Base-by-base conservation (phyloP, 306 rosid genomes). In the Cucumis melo region DNA sequence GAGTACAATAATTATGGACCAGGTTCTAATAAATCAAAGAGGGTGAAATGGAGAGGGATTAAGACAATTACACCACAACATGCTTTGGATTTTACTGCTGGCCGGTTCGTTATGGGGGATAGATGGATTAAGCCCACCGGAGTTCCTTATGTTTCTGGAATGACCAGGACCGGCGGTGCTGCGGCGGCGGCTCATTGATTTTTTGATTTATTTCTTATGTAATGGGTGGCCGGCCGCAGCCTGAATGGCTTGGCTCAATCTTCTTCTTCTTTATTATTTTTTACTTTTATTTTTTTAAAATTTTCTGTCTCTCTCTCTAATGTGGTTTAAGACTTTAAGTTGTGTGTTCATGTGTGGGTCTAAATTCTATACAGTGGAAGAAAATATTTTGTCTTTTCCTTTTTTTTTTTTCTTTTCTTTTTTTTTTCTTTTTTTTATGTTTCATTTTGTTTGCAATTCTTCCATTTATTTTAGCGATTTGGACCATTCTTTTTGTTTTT, bases 1-100 rank as follows among this genome's bases (percentile, higher is more conserved):
- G 98, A 93, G 80, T 60, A 7, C 39, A 32, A 80, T 16, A 88
- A 91, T 80, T 76, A 59, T 0, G 98, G 98, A 0, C 96, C 97
- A 0, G 96, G 97, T 0, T 23, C 97, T 0, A 66, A 79, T 48
- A 36, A 10, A 16, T 1, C 81, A 1, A 48, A 77, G 41, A 89
- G 97, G 2, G 98, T 86, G 0, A 85, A 78, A 41, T 93, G 98
- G 98, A 23, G 27, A 0, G 96, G 97, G 1, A 32, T 93, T 13
- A 91, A 88, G 87, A 73, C 13, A 21, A 58, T 93, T 9, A 78
- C 87, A 0, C 9, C 85, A 0, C 11, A 77, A 3, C 80, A 57
- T 7, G 87, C 89, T 0, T 0, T 19, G 0, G 57, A 19, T 15
- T 91, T 79, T 80, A 39, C 83, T 0, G 83, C 90, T 0, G 32